Base-by-base conservation (phyloP, 306 rosid genomes). In the Quercus ilex region DNA sequence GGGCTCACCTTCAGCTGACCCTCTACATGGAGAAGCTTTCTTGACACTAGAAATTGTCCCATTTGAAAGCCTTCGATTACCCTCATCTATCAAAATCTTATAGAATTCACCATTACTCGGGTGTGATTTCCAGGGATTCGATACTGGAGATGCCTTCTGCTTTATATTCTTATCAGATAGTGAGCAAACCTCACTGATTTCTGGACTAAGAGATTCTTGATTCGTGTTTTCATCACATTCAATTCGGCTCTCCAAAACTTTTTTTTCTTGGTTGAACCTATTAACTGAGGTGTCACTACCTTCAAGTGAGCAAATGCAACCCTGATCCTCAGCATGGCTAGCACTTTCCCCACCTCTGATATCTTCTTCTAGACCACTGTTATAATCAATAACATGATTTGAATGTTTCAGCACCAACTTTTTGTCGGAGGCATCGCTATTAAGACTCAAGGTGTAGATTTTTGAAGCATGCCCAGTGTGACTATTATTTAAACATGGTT, bases 41-140 rank as follows among this genome's bases (percentile, higher is more conserved):
- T 53, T 78, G 53, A 13, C 56, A 28, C 74, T 51, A 17, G 83
- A 74, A 55, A 73, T 41, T 20, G 62, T 52, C 75, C 77, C 74
- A 31, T 49, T 83, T 38, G 78, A 51, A 59, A 81, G 77, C 82
- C 72, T 69, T 74, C 26, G 43, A 15, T 81, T 69, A 35, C 78
- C 51, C 71, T 75, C 75, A 18, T 69, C 77, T 6, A 43, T 41
- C 5, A 35, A 49, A 28, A 64, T 57, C 82, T 58, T 65, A 41
- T 25, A 26, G 41, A 15, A 6, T 11, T 59, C 65, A 35, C 20
- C 83, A 51, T 57, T 76, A 5, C 55, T 73, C 14, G 18, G 76
- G 55, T 73, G 20, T 51, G 82, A 52, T 49, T 49, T 49, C 79
- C 78, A 43, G 64, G 53, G 53, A 62, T 53, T 80, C 49, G 89